Conservation (phyloP, 2,329 filamentous ascomycete genomes). For the Metarhizium album region DNA sequence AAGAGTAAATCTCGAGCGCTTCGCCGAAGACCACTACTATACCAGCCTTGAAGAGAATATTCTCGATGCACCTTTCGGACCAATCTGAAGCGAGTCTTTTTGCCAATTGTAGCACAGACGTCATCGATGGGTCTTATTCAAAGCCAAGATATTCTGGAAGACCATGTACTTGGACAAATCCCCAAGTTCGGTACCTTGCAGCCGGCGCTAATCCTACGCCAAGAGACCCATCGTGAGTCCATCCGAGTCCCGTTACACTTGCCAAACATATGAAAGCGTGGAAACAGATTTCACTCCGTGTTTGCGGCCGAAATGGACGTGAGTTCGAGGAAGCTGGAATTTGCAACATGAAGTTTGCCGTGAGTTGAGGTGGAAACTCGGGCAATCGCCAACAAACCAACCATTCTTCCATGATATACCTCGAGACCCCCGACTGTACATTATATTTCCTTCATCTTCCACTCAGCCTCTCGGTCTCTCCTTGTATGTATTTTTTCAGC, state of each 20-base stretch:
- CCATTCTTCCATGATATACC: neutral
- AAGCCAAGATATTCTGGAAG: neutral
- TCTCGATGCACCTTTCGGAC: no score
- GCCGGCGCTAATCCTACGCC: neutral
- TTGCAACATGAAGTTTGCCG: neutral
- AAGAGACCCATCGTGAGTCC: neutral
- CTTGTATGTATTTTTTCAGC: neutral
- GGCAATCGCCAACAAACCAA: neutral
- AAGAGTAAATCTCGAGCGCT: neutral
- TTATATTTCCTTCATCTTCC: neutral
- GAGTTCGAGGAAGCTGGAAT: no score
- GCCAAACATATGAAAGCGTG: neutral
- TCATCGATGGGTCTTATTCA: neutral
- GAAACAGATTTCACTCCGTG: neutral
- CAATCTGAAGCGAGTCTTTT: neutral
- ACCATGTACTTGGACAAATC: neutral
- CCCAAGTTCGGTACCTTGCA: neutral
- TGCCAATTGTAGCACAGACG: neutral
- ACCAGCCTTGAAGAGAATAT: neutral
- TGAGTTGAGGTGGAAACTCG: neutral
- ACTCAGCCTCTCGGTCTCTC: no score
- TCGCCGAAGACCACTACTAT: no score
- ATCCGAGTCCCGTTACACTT: neutral
- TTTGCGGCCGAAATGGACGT: neutral
- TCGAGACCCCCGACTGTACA: neutral